Evolutionary conservation across 257 asterid species (phyloP).

Genomic region (Przewalskia tangutica): DNA sequence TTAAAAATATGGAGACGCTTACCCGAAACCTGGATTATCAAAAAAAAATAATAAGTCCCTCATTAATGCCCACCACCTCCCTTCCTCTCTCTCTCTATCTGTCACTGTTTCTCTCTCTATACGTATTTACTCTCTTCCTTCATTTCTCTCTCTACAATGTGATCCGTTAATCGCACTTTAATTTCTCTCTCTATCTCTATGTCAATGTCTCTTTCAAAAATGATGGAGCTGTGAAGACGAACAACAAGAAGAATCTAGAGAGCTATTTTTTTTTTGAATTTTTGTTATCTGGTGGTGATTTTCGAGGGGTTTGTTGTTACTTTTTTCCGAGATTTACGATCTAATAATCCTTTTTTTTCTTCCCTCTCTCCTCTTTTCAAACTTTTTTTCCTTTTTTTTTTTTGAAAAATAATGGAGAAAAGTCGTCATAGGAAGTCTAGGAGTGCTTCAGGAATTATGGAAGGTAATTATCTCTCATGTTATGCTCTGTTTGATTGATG

Average conservation of each 20-base stretch:
- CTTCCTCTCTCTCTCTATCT: too few relatives aligned
- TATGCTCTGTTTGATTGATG: neutral
- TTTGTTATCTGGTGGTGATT: constrained; percentile 16
- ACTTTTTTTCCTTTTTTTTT: neutral
- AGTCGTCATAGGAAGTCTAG: constrained; percentile 72
- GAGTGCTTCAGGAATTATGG: constrained; percentile 49
- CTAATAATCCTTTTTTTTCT: constrained; percentile 12
- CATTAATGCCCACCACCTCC: too few relatives aligned
- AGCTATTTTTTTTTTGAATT: neutral
- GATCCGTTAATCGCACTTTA: neutral
- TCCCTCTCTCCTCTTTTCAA: constrained; percentile 14
- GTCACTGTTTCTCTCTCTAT: too few relatives aligned
- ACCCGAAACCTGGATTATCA: too few relatives aligned
- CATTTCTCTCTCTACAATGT: constrained; percentile 27
- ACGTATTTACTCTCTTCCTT: too few relatives aligned
- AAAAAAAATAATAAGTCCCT: too few relatives aligned
- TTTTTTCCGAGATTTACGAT: constrained; percentile 52
- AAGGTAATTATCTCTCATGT: constrained; percentile 29
- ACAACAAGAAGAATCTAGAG: neutral
- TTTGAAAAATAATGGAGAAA: constrained; percentile 41
- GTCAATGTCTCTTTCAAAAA: constrained; percentile 2
- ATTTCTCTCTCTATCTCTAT: constrained; percentile 7
- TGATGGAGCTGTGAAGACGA: constrained; percentile 27
- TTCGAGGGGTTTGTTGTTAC: constrained; percentile 36
- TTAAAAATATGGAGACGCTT: too few relatives aligned